Percentiles rank a stretch among this genome's conserved stretches.
Conservation (phyloP, 371 early-diverging fungal genomes). For the Synchytrium microbalum region DNA sequence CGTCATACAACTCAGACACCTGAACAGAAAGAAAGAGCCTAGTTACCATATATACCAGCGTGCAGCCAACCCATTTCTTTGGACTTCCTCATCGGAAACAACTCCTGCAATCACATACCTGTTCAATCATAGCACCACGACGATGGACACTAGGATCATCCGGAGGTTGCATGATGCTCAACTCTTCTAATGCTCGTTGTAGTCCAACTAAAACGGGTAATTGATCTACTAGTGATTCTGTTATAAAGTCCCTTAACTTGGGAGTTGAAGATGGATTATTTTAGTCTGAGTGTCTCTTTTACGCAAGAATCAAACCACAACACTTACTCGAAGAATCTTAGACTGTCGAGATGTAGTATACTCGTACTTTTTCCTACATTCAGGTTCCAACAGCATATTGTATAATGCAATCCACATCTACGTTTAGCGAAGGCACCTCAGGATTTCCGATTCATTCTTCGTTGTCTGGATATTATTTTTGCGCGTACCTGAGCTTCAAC, state of each 20-base stretch:
- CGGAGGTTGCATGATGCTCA: conserved; percentile 21
- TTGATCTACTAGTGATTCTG: conserved; percentile 31
- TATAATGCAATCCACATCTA: conserved; percentile 42
- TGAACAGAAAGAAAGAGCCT: conserved; percentile 1
- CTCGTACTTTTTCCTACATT: conserved; percentile 31
- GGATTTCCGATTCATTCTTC: too few species aligned
- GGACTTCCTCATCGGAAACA: too few species aligned
- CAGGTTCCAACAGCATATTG: conserved; percentile 37
- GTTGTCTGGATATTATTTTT: too few species aligned
- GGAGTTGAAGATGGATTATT: not conserved
- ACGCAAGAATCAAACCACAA: not conserved
- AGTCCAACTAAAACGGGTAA: conserved; percentile 32
- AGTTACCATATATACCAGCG: too few species aligned
- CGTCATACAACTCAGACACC: conserved; percentile 14
- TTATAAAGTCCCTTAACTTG: conserved; percentile 25
- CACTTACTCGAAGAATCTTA: conserved; percentile 25
- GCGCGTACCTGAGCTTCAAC: conserved; percentile 45
- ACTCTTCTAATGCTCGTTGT: conserved; percentile 34
- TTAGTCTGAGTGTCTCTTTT: not conserved
- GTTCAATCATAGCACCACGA: not conserved
- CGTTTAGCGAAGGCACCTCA: not conserved
- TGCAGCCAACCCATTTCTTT: too few species aligned
- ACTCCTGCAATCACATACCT: too few species aligned
- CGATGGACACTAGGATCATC: not conserved
- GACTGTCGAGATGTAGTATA: conserved; percentile 24